phyloP scores from a whole-genome alignment of 83 land plant species.

The Diphasiastrum complanatum region DNA sequence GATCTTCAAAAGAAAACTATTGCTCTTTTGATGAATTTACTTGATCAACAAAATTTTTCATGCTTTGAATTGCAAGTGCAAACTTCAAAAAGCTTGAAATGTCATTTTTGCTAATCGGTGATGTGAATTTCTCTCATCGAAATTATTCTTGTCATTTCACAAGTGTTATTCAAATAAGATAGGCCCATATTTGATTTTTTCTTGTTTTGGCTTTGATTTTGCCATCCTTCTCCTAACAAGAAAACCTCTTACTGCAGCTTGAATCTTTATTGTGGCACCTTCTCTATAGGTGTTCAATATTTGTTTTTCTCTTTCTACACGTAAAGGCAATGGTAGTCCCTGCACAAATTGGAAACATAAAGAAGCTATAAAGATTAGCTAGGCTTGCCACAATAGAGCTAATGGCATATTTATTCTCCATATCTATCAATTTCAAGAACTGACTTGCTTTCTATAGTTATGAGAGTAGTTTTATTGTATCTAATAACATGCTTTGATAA shows the following conservation, averaged over 20 bases:
- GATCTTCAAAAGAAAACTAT: too few species aligned
- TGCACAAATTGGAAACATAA: not conserved
- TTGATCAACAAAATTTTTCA: too few species aligned
- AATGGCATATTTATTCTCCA: not conserved
- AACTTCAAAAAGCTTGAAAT: too few species aligned
- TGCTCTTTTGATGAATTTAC: too few species aligned
- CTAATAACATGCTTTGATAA: not conserved
- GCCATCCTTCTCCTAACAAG: slow-evolving; percentile 9
- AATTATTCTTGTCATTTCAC: too few species aligned
- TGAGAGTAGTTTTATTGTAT: not conserved
- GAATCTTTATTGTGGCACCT: slow-evolving; percentile 29
- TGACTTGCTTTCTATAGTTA: not conserved
- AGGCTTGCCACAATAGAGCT: not conserved
- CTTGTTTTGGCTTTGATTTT: too few species aligned
- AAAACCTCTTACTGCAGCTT: slow-evolving; percentile 20
- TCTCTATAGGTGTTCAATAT: slow-evolving; percentile 19
- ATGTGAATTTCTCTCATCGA: too few species aligned
- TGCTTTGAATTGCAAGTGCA: too few species aligned
- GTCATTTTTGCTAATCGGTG: too few species aligned
- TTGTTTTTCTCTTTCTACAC: slow-evolving; percentile 33
- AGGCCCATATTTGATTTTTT: too few species aligned
- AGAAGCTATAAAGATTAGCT: not conserved
- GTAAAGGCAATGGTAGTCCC: slow-evolving; percentile 25
- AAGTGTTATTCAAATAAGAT: too few species aligned
- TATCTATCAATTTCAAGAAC: not conserved